Base-by-base conservation (phyloP, 108 stramenopile genomes). In the Mediolabrus comicus region DNA sequence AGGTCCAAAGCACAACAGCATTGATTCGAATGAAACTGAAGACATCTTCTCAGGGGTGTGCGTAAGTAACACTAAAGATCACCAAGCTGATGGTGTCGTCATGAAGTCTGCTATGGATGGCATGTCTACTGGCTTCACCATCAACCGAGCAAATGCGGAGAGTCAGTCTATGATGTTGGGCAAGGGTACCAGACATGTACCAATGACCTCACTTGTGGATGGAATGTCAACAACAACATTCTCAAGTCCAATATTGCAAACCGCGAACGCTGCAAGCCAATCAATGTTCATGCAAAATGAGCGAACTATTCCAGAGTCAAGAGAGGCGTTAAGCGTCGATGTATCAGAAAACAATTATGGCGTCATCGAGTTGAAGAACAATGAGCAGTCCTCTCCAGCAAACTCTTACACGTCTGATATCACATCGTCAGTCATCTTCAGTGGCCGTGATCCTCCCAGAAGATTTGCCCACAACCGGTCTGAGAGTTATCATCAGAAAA, bases 11-110 rank as follows among this genome's bases (percentile, higher is more conserved):
- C 53, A 39, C 4, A 54, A 33, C 11, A 58, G 30, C 2, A 55
- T 27, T 22, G 56, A 31, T 24, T 59, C 56, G 17, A 35, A 31
- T 4, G 70, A 64, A 65, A 73, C 66, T 12, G 79, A 80, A 22
- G 79, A 80, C 53, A 57, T 79, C 17, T 80, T 80, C 36, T 67
- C 79, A n/a, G 79, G 79, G 11, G 72, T 80, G 16, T 80, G 71
- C 9, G 70, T 61, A 22, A 36, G 27, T 12, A 67, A 54, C 53
- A 35, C 35, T 12, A 53, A 56, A 36, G 46, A 22, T 49, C 53
- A 55, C 12, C 70, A 43, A 43, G 41, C n/a, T 5, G 41, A 43
- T 16, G 41, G 8, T n/a, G n/a, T n/a, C n/a, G n/a, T n/a, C 1
- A 49, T 49, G 22, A 19, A 49, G 6, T 49, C 46, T 49, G 46